Percentiles rank a stretch among this genome's conserved stretches.
Evolutionary conservation across 1,139 yeast genomes (phyloP).

Genomic region (Candida pseudoviswanathii): DNA sequence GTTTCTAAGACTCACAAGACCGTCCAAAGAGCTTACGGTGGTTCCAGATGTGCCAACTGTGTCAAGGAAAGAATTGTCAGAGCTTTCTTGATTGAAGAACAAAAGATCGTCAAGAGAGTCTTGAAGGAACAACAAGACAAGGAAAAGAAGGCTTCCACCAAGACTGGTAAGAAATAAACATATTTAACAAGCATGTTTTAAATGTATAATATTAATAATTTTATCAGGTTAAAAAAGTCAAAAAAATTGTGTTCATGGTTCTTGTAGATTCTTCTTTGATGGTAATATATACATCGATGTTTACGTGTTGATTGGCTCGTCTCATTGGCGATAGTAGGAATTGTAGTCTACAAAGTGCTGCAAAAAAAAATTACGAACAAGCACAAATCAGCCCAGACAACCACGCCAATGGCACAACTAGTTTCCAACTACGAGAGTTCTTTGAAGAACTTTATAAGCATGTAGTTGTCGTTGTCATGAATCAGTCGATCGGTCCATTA

Average conservation of each 20-base stretch:
- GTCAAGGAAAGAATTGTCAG: slow-evolving; percentile 98
- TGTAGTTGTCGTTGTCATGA: background rate
- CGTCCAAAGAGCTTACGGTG: slow-evolving; percentile 99
- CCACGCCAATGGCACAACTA: slow-evolving; percentile 11
- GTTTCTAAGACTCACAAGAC: slow-evolving; percentile 96
- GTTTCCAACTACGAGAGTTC: slow-evolving; percentile 12
- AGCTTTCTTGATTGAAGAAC: slow-evolving; percentile 99
- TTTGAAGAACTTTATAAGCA: slow-evolving; percentile 13
- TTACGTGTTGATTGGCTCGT: background rate
- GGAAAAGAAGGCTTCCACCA: slow-evolving; percentile 65
- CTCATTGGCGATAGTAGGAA: background rate
- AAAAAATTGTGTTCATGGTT: slow-evolving; percentile 2
- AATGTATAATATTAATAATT: slow-evolving; percentile 17
- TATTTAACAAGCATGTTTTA: slow-evolving; percentile 16
- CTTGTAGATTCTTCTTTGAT: slow-evolving; percentile 7
- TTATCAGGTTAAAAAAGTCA: slow-evolving; percentile 7
- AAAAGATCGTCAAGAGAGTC: slow-evolving; percentile 98
- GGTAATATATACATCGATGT: slow-evolving; percentile 4
- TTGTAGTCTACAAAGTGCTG: slow-evolving; percentile 6
- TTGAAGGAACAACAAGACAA: slow-evolving; percentile 92
- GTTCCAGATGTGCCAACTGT: slow-evolving; percentile 97
- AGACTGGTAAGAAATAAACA: slow-evolving; percentile 41
- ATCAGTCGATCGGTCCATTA: background rate
- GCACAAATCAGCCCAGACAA: background rate
- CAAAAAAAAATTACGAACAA: slow-evolving; percentile 1